phyloP scores from a whole-genome alignment of 345 rosid species.

The Euphorbia lathyris region DNA sequence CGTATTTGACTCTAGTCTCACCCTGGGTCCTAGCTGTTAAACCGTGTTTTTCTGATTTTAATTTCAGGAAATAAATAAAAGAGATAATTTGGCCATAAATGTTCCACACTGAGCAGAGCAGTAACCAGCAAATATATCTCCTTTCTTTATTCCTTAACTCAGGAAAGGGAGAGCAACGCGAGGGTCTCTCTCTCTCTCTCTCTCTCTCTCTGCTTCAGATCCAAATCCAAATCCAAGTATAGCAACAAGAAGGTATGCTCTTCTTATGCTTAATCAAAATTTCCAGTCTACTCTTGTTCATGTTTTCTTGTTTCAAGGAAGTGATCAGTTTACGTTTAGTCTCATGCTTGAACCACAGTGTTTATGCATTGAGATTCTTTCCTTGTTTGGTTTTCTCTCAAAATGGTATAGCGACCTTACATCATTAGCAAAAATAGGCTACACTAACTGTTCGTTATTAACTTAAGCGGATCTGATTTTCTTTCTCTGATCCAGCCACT shows the following conservation, averaged over 20 bases:
- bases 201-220: neutral
- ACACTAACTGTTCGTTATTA: neutral
- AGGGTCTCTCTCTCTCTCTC: neutral
- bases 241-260: neutral
- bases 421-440: too few relatives aligned
- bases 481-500: neutral
- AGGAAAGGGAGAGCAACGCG: neutral
- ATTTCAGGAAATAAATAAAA: neutral
- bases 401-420: too few relatives aligned
- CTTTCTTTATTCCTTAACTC: neutral
- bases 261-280: neutral
- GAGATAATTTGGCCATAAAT: neutral
- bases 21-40: neutral
- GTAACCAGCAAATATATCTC: neutral
- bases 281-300: too few relatives aligned
- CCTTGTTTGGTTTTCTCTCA: too few relatives aligned
- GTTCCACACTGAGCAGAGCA: neutral
- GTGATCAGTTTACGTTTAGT: too few relatives aligned
- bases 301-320: too few relatives aligned
- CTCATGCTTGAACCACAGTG: neutral
- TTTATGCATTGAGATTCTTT: neutral
- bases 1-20: neutral
- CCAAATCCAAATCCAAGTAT: neutral
- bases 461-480: constrained; percentile 7
- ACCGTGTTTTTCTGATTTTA: neutral